phyloP scores from a whole-genome alignment of 192 early-diverging fungal genomes.

The Dissophora globulifera region DNA sequence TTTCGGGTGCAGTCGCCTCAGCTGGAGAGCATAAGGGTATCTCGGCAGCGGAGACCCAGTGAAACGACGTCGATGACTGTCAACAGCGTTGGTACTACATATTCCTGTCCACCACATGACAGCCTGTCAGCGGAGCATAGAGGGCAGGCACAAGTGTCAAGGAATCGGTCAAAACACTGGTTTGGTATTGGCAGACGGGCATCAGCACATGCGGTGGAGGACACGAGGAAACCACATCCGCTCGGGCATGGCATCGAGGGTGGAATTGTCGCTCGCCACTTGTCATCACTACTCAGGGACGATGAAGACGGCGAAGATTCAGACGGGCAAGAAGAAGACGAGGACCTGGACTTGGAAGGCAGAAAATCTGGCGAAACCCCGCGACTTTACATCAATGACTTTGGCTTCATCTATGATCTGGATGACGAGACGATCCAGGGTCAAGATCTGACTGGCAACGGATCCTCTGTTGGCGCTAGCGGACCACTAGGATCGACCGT shows the following conservation, averaged over 20 bases:
- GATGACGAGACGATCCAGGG: slow-evolving; percentile 44
- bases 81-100: neutral
- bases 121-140: neutral
- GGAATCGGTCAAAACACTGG: slow-evolving; percentile 37
- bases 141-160: neutral
- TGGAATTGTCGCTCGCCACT: slow-evolving; percentile 13
- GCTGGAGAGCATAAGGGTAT: neutral
- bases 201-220: slow-evolving; percentile 2
- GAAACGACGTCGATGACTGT: slow-evolving; percentile 12
- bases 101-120: slow-evolving; percentile 5
- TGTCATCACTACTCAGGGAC: slow-evolving; percentile 5
- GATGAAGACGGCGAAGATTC: slow-evolving; percentile 31
- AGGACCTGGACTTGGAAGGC: slow-evolving; percentile 11
- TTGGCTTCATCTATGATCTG: slow-evolving; percentile 48
- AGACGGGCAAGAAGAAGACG: slow-evolving; percentile 14
- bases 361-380: slow-evolving; percentile 4
- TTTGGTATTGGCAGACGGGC: slow-evolving; percentile 26
- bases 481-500: slow-evolving; percentile 17
- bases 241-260: slow-evolving; percentile 39
- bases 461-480: slow-evolving; percentile 4
- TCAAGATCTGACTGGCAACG: slow-evolving; percentile 35
- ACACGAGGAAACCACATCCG: slow-evolving; percentile 27
- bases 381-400: slow-evolving; percentile 38
- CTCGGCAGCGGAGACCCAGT: slow-evolving; percentile 17
- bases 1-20: neutral